Conservation (phyloP, 805 yeast species). For the Yarrowia sp. region DNA sequence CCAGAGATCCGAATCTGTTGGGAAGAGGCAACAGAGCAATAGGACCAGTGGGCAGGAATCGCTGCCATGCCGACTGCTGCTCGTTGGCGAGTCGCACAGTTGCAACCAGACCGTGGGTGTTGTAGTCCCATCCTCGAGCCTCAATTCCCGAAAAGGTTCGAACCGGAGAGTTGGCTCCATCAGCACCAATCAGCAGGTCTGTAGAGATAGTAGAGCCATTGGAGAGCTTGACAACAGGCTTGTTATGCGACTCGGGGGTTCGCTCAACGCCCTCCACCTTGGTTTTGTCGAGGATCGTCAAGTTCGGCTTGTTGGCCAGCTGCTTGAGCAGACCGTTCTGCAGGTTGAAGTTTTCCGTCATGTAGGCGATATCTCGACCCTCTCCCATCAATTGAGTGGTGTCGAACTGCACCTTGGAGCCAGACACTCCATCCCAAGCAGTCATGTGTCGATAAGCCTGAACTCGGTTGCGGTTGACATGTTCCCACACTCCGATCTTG, state of each 20-base stretch:
- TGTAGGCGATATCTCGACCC: conserved; percentile 56
- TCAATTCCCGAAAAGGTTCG: conserved; percentile 75
- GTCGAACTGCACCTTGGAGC: conserved; percentile 65
- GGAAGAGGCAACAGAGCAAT: conserved; percentile 89
- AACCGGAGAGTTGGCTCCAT: conserved; percentile 93
- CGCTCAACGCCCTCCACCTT: conserved; percentile 52
- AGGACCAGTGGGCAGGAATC: conserved; percentile 90
- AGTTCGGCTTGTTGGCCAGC: conserved; percentile 45
- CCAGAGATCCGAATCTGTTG: conserved; percentile 80
- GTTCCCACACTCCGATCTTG: conserved; percentile 73
- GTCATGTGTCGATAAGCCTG: conserved; percentile 76
- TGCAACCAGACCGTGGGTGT: conserved; percentile 89
- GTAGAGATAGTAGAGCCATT: conserved; percentile 65
- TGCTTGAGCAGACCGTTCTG: conserved; percentile 68
- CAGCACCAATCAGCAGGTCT: conserved; percentile 87
- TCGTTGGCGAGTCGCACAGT: conserved; percentile 73
- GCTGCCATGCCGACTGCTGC: conserved; percentile 84
- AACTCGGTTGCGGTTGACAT: conserved; percentile 65
- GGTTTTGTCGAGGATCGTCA: conserved; percentile 36
- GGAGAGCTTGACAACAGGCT: conserved; percentile 75
- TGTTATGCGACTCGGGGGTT: conserved; percentile 38
- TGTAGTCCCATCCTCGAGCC: conserved; percentile 89
- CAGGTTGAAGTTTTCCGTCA: conserved; percentile 84
- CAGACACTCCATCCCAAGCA: conserved; percentile 82
- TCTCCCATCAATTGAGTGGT: conserved; percentile 41